phyloP scores from a whole-genome alignment of 1,284 basidiomycete species.

The Leccinum olivaceoglutinosum region DNA sequence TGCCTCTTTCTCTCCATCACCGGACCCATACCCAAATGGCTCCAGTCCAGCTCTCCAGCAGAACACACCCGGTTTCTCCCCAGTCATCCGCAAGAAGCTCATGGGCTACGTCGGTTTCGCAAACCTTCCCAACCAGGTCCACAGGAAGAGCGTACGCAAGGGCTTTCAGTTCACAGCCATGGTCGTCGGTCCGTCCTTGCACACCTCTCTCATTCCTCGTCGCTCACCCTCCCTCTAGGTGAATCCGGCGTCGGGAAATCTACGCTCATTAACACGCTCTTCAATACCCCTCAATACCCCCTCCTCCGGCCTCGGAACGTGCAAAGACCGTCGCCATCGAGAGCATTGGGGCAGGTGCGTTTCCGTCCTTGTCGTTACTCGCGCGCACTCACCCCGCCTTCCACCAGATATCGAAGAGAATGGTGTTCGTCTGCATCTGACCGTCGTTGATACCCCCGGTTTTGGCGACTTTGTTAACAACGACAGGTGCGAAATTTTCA shows the following conservation, averaged over 20 bases:
- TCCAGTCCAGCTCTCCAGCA: slow-evolving; percentile 55
- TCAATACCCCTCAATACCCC: slow-evolving; percentile 74
- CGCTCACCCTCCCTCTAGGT: slow-evolving; percentile 44
- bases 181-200: slow-evolving; percentile 80
- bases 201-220: slow-evolving; percentile 15
- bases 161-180: slow-evolving; percentile 95
- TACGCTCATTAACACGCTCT: slow-evolving; percentile 94
- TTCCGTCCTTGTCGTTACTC: background rate
- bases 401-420: slow-evolving; percentile 92
- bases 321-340: slow-evolving; percentile 93
- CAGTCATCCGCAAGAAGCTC: slow-evolving; percentile 85
- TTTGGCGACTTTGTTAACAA: slow-evolving; percentile 99
- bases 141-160: slow-evolving; percentile 92
- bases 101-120: slow-evolving; percentile 89
- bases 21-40: slow-evolving; percentile 54
- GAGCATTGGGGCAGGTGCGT: slow-evolving; percentile 87
- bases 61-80: slow-evolving; percentile 41
- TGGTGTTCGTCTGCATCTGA: slow-evolving; percentile 88
- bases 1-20: slow-evolving; percentile 49
- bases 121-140: slow-evolving; percentile 96
- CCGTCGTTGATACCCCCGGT: slow-evolving; percentile 68
- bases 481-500: slow-evolving; percentile 59
- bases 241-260: slow-evolving; percentile 98
- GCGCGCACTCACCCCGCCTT: slow-evolving; percentile 18
- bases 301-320: slow-evolving; percentile 80